A percentile compares a stretch with the other conserved stretches of the same genome.
phyloP scores from a whole-genome alignment of 495 filamentous ascomycete genomes.

The Tirmania nivea region DNA sequence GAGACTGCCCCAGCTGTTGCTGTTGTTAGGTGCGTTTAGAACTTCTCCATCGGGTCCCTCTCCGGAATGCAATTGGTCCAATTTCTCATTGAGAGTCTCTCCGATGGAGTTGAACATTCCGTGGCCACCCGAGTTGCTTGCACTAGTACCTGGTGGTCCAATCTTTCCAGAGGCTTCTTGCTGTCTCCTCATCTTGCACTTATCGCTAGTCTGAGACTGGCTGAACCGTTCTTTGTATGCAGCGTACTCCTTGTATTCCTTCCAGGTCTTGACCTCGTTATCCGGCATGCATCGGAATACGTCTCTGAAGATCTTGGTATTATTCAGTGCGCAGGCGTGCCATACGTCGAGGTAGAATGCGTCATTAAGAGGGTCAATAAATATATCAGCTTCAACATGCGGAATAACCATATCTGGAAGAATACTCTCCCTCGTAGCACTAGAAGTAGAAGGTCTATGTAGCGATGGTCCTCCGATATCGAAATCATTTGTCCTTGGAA shows the following conservation, averaged over 20 bases:
- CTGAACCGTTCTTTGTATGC: constrained; percentile 61
- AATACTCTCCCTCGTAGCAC: constrained; percentile 2
- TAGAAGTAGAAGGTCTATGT: constrained; percentile 17
- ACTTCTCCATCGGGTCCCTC: constrained; percentile 7
- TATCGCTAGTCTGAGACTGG: constrained; percentile 31
- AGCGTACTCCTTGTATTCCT: constrained; percentile 73
- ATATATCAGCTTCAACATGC: constrained; percentile 43
- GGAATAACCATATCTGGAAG: constrained; percentile 45
- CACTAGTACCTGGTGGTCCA: constrained; percentile 26
- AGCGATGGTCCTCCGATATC: constrained; percentile 49
- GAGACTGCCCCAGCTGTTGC: too few species aligned
- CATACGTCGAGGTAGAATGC: constrained; percentile 72
- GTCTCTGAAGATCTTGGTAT: constrained; percentile 74
- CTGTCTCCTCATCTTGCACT: constrained; percentile 28
- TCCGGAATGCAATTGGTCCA: constrained; percentile 5
- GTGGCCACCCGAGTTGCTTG: constrained; percentile 9
- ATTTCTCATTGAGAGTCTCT: constrained; percentile 13
- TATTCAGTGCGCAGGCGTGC: constrained; percentile 76
- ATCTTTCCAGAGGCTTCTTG: constrained; percentile 23
- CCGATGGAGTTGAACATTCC: constrained; percentile 11
- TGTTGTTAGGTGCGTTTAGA: too few species aligned
- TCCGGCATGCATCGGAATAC: constrained; percentile 97
- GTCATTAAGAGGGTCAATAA: constrained; percentile 64
- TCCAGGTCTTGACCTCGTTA: constrained; percentile 80
- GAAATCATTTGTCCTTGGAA: constrained; percentile 49